Conservation (phyloP, 2,329 filamentous ascomycete species). For the Fusarium nanum region DNA sequence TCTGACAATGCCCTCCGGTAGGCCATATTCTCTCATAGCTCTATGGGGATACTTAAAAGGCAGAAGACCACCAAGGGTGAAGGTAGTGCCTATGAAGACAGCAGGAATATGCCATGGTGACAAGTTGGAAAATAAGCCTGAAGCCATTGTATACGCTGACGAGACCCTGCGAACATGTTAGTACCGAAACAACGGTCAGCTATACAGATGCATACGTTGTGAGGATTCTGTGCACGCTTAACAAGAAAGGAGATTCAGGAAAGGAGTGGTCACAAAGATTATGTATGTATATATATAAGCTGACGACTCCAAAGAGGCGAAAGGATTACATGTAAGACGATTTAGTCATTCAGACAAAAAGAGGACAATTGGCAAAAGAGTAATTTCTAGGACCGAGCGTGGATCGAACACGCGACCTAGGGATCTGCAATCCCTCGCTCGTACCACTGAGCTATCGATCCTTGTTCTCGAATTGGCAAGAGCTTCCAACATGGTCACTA, state of each 20-base stretch:
- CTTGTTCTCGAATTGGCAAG: background rate
- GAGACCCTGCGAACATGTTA: background rate
- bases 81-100: slow-evolving; percentile 47
- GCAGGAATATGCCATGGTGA: slow-evolving; percentile 45
- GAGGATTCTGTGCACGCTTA: background rate
- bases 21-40: slow-evolving; percentile 51
- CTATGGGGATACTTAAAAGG: slow-evolving; percentile 49
- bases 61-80: slow-evolving; percentile 50
- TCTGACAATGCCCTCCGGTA: slow-evolving; percentile 47
- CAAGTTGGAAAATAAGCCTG: slow-evolving; percentile 24
- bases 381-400: slow-evolving; percentile 34
- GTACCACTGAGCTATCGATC: slow-evolving; percentile 44
- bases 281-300: background rate
- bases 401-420: slow-evolving; percentile 44
- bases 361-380: slow-evolving; percentile 9
- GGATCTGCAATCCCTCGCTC: slow-evolving; percentile 45
- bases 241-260: background rate
- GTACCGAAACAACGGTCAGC: background rate
- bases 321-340: background rate
- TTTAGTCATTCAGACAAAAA: background rate
- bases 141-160: slow-evolving; percentile 20
- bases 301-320: background rate
- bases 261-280: background rate
- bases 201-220: background rate
- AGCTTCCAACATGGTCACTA: fast-evolving